Conservation (phyloP, 1,284 basidiomycete genomes). For the Papiliotrema nemorosa region DNA sequence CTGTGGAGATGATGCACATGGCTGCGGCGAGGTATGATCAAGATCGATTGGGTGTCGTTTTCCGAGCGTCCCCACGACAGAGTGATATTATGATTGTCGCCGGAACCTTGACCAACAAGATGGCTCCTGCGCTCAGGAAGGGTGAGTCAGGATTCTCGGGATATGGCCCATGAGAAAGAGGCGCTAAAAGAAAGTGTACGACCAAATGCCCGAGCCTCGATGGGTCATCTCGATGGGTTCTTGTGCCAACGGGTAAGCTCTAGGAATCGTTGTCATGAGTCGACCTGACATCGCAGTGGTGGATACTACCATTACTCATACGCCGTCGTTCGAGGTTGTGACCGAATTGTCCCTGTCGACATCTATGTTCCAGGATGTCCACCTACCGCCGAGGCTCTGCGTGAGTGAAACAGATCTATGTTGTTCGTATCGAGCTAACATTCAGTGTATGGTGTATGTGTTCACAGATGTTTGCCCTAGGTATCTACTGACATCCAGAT, state of each 20-base stretch:
- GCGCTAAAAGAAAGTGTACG: no score
- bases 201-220: slow-evolving; percentile 93
- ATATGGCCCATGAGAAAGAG: no score
- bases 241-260: slow-evolving; percentile 78
- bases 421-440: slow-evolving; percentile 4
- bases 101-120: slow-evolving; percentile 98
- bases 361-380: slow-evolving; percentile 90
- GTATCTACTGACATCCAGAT: slow-evolving; percentile 50
- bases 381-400: slow-evolving; percentile 2
- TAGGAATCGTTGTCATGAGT: background rate
- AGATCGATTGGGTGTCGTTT: slow-evolving; percentile 94
- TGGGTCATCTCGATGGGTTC: slow-evolving; percentile 99
- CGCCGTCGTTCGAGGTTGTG: slow-evolving; percentile 98
- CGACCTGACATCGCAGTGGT: slow-evolving; percentile 52
- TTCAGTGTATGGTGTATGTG: background rate
- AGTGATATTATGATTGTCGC: slow-evolving; percentile 99
- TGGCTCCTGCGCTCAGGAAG: slow-evolving; percentile 94
- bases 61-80: slow-evolving; percentile 96
- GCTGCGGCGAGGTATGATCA: slow-evolving; percentile 98
- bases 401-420: slow-evolving; percentile 60
- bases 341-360: slow-evolving; percentile 97
- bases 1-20: slow-evolving; percentile 93
- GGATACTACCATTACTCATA: slow-evolving; percentile 98
- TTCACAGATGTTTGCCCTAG: background rate
- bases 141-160: slow-evolving; percentile 22